phyloP scores from a whole-genome alignment of 2,329 filamentous ascomycete genomes.

The Aspergillus sp. region DNA sequence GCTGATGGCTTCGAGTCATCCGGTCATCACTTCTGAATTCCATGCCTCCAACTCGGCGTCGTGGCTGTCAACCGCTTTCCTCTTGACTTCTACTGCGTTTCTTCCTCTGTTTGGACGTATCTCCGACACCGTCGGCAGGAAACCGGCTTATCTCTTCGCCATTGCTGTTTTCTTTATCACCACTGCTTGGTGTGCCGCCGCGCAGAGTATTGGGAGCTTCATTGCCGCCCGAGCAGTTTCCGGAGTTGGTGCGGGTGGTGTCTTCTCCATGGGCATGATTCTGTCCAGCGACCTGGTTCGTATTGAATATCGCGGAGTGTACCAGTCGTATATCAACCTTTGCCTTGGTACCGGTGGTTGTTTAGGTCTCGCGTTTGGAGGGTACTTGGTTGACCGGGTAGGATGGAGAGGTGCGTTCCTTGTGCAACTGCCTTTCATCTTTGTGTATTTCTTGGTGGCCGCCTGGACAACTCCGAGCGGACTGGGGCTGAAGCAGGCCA shows the following conservation, averaged over 20 bases:
- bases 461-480: constrained; percentile 39
- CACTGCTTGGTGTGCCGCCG: constrained; percentile 66
- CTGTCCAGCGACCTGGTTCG: constrained; percentile 64
- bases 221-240: constrained; percentile 67
- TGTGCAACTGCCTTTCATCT: constrained; percentile 47
- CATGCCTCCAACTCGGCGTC: constrained; percentile 72
- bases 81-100: constrained; percentile 71
- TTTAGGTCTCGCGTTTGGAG: constrained; percentile 35
- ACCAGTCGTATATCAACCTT: constrained; percentile 40
- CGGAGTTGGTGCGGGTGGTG: constrained; percentile 68
- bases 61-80: constrained; percentile 75
- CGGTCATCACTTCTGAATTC: constrained; percentile 77
- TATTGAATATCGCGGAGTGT: constrained; percentile 54
- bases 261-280: constrained; percentile 63
- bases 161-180: constrained; percentile 59
- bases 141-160: constrained; percentile 60
- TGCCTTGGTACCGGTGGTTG: constrained; percentile 33
- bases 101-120: constrained; percentile 70
- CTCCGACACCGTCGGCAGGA: constrained; percentile 69
- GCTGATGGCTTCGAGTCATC: constrained; percentile 76
- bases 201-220: constrained; percentile 65
- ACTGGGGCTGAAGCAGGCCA: constrained; percentile 43
- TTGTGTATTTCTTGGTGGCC: constrained; percentile 40
- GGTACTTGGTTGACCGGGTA: constrained; percentile 34
- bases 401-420: constrained; percentile 42